Evolutionary conservation across 345 rosid species (phyloP), one percentile per base, ranked within the genome.

Genomic region (Erucastrum elatum): DNA sequence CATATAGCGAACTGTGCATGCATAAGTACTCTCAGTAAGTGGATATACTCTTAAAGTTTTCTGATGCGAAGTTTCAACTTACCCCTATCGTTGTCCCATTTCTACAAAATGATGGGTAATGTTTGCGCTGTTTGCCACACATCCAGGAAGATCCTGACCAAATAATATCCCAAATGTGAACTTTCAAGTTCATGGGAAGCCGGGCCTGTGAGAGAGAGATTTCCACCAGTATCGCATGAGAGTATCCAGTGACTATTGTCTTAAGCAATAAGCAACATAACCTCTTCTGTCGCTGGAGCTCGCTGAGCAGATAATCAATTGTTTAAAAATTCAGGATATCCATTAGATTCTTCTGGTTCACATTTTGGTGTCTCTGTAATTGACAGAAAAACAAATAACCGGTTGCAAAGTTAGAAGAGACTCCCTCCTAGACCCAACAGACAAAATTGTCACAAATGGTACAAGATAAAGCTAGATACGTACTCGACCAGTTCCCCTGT

Each of bases 111-210:
- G 94, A 87, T 15, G 88, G 93, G 85, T 87, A 92, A 83, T 95
- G 99, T 85, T 86, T 93, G 80, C 93, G 94, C 82, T 89, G 95
- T 86, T 95, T 95, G 68, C 99, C 98, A 80, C 92, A 92, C 63
- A 84, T 86, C 99, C 98, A 92, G 58, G 91, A 83, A 74, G 68
- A 56, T 60, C 99, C 99, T 49, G 90, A 90, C 99, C 99, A 92
- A 66, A 87, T 85, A 82, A 95, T 90, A 66, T 88, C 95, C 59
- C 91, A 88, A 86, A 72, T 87, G 37, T 79, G 86, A 69, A 86
- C 90, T 70, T 72, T 86, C 79, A 82, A 72, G 74, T 81, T 87
- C 77, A 87, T 84, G 1, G 86, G 82, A 82, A 61, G 84, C 65
- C 75, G 87, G 67, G 82, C 87, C 98, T 95, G 86, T 46, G 81